A percentile compares a stretch with the other conserved stretches of the same genome.
Conservation (phyloP, 2,329 filamentous ascomycete species). For the Trichoderma simmonsii region DNA sequence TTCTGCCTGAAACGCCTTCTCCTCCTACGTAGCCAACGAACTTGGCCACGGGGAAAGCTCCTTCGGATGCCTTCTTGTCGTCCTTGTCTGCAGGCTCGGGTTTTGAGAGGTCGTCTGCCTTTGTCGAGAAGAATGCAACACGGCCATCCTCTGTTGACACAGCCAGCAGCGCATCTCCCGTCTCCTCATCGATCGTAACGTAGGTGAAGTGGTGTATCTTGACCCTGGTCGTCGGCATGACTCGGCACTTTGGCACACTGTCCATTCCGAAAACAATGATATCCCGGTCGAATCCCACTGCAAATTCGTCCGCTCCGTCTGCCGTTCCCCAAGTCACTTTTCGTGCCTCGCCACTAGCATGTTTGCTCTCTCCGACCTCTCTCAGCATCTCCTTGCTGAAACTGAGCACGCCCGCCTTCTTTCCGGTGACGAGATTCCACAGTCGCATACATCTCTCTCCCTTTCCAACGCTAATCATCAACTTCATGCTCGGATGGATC, state of each 20-base stretch:
- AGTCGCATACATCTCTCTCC: slow-evolving; percentile 89
- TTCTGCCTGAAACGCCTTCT: slow-evolving; percentile 63
- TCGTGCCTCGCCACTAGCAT: slow-evolving; percentile 76
- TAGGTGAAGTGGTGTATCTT: slow-evolving; percentile 86
- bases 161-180: slow-evolving; percentile 55
- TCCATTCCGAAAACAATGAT: slow-evolving; percentile 85
- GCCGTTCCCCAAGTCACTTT: slow-evolving; percentile 75
- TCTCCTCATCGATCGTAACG: slow-evolving; percentile 49
- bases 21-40: slow-evolving; percentile 78
- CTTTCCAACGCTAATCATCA: slow-evolving; percentile 90
- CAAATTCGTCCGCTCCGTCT: slow-evolving; percentile 75
- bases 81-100: slow-evolving; percentile 15
- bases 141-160: slow-evolving; percentile 89
- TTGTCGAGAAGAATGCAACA: slow-evolving; percentile 77
- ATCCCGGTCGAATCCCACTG: slow-evolving; percentile 84
- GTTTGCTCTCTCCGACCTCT: slow-evolving; percentile 72
- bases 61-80: slow-evolving; percentile 33
- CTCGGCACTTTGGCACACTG: slow-evolving; percentile 72
- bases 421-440: slow-evolving; percentile 96
- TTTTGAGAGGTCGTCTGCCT: slow-evolving; percentile 43
- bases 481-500: slow-evolving; percentile 91
- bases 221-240: slow-evolving; percentile 64
- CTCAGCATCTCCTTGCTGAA: slow-evolving; percentile 72
- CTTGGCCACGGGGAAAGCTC: slow-evolving; percentile 55
- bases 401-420: slow-evolving; percentile 88